Conservation (phyloP, 768 basidiomycete species). For the Paxillus involutus region DNA sequence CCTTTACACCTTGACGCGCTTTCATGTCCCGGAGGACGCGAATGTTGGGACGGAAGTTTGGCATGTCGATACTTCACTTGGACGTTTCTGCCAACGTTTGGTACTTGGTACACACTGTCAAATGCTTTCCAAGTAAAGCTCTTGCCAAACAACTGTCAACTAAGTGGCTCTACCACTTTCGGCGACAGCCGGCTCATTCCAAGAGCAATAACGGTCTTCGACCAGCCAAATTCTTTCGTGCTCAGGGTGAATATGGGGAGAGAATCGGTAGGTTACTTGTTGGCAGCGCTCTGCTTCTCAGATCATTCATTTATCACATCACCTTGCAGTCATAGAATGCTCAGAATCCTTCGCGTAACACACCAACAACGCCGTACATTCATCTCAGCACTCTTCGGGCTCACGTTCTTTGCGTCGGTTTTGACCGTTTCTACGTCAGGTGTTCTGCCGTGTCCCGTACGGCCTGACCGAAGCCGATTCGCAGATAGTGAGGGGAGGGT, state of each 20-base stretch:
- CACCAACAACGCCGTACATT: conserved; percentile 62
- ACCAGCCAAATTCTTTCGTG: not conserved
- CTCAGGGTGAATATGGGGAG: conserved; percentile 25
- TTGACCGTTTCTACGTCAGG: conserved; percentile 79
- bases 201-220: not conserved
- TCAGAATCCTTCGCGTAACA: conserved; percentile 59
- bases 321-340: conserved; percentile 55
- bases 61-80: conserved; percentile 14
- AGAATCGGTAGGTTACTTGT: conserved; percentile 15
- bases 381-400: conserved; percentile 75
- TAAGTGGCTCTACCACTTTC: not conserved
- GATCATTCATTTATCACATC: conserved; percentile 46
- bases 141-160: conserved; percentile 26
- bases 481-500: conserved; percentile 48
- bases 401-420: conserved; percentile 78
- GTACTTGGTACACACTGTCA: not conserved
- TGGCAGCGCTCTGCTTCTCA: no score
- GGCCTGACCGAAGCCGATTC: conserved; percentile 53
- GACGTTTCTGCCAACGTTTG: no score
- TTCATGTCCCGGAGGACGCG: conserved; percentile 77
- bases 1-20: conserved; percentile 66
- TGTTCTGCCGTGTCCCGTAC: conserved; percentile 80
- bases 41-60: conserved; percentile 37
- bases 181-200: conserved; percentile 2
- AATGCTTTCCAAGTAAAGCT: not conserved